Base-by-base conservation (phyloP, 2,329 filamentous ascomycete genomes). In the Colletotrichum tofieldiae region DNA sequence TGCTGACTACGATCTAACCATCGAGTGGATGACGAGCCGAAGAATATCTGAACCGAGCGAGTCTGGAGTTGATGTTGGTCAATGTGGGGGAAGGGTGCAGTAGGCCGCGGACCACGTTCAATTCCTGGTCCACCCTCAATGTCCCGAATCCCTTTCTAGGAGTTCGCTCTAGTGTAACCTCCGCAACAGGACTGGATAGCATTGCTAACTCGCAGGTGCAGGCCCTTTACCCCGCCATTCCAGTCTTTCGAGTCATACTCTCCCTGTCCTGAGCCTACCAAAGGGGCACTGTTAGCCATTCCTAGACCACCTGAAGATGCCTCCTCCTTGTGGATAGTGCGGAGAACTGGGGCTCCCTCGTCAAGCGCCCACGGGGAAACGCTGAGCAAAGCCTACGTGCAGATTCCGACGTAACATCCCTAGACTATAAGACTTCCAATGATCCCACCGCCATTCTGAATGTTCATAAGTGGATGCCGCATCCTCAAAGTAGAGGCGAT, bases 271-370 rank as follows among this genome's bases (percentile, higher is more conserved):
- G n/a, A 29, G 47, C 29, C 16, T 66, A 35, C 67, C 54, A 45
- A 66, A 70, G 62, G 16, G 67, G 67, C 39, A 71, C 29, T 66
- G 55, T 49, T 49, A 32, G 61, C 32, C 62, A 66, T 71, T 52
- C 60, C 47, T n/a, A 29, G 14, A 29, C 20, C 45, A 32, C n/a
- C 20, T 8, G 35, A 32, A 41, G n/a, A 54, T 60, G 62, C 29
- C 29, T 71, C 55, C 45, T 71, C 55, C 55, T 45, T 47, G 68
- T 62, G 64, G 68, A 67, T 56, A 62, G 35, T 67, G 56, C 68
- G 68, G 68, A 67, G 68, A 56, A 64, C 55, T 41, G 68, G 56
- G 67, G 43, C 26, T 7, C 37, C 35, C 52, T 56, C 20, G 29
- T 12, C 47, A 41, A 18, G 49, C 41, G 4, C 49, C 32, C 68